These are phyloP conservation scores for Epichloe amarillans DNA, from an alignment of 2,329 filamentous ascomycete species.

Conservation along the genomic window DNA sequence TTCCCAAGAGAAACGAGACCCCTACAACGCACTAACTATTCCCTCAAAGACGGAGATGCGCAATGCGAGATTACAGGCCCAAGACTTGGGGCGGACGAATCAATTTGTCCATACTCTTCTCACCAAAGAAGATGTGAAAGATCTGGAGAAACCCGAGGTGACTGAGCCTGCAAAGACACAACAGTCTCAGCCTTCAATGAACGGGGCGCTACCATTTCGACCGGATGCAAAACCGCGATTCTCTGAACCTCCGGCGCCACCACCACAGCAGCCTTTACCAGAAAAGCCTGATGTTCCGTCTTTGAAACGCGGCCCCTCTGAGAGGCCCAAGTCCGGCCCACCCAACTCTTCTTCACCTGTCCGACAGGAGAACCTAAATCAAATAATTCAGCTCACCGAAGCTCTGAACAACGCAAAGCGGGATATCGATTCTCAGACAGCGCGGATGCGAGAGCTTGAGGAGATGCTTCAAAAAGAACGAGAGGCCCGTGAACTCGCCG, in stretches of 20 bases:
- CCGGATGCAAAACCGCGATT: conserved; percentile 72
- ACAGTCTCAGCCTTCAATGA: conserved; percentile 30
- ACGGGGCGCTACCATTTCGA: conserved; percentile 44
- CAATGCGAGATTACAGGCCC: conserved; percentile 72
- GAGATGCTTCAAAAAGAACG: conserved; percentile 61
- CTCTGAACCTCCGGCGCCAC: conserved; percentile 84
- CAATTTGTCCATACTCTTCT: conserved; percentile 69
- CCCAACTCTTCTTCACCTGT: conserved; percentile 40
- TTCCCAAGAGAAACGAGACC: background rate
- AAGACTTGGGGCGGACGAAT: conserved; percentile 70
- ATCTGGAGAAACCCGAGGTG: conserved; percentile 37
- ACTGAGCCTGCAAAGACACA: conserved; percentile 34
- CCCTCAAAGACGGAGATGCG: conserved; percentile 62
- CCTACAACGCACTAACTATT: background rate
- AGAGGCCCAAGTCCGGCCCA: conserved; percentile 49
- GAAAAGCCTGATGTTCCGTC: conserved; percentile 78
- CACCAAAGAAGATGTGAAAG: conserved; percentile 54
- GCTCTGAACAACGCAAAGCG: conserved; percentile 72
- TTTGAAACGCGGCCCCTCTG: conserved; percentile 62
- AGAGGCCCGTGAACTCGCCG: conserved; percentile 67
- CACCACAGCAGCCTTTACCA: conserved; percentile 82
- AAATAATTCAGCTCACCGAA: conserved; percentile 75
- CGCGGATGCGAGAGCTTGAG: conserved; percentile 70
- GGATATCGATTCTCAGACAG: conserved; percentile 73
- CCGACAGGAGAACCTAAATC: conserved; percentile 48